phyloP scores from a whole-genome alignment of 2,329 filamentous ascomycete species.

The Knufia petricola region DNA sequence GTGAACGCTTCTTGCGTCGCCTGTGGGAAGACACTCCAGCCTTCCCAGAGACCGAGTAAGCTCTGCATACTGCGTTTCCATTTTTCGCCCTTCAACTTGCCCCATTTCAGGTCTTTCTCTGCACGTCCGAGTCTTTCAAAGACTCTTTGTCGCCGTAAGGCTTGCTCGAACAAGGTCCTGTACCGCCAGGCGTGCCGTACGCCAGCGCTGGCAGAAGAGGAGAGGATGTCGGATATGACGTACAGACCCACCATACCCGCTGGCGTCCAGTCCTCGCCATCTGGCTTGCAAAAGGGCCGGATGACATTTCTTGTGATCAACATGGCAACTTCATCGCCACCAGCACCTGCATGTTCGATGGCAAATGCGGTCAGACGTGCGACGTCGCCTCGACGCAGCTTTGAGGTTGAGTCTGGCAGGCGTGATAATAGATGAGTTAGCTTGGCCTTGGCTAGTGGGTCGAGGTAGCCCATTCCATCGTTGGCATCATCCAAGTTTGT shows the following conservation, averaged over 20 bases:
- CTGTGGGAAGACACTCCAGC: slow-evolving; percentile 58
- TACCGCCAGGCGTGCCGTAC: slow-evolving; percentile 83
- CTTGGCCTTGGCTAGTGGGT: slow-evolving; percentile 74
- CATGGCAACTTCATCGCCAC: slow-evolving; percentile 84
- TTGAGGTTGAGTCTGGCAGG: slow-evolving; percentile 64
- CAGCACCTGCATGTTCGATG: slow-evolving; percentile 73
- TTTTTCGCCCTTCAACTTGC: slow-evolving; percentile 70
- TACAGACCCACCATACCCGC: slow-evolving; percentile 75
- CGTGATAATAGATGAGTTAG: slow-evolving; percentile 74
- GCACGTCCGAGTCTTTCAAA: slow-evolving; percentile 69
- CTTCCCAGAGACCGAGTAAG: slow-evolving; percentile 60
- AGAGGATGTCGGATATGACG: slow-evolving; percentile 68
- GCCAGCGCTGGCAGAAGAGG: slow-evolving; percentile 63
- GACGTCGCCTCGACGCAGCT: slow-evolving; percentile 73
- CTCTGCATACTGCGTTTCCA: slow-evolving; percentile 68
- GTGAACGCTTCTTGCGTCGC: slow-evolving; percentile 64
- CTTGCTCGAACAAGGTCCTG: slow-evolving; percentile 65
- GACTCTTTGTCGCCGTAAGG: slow-evolving; percentile 56
- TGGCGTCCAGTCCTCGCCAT: slow-evolving; percentile 56
- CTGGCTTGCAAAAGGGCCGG: slow-evolving; percentile 54
- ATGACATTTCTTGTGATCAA: slow-evolving; percentile 76
- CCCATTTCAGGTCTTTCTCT: slow-evolving; percentile 65
- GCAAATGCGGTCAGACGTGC: slow-evolving; percentile 80
- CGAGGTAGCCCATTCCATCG: slow-evolving; percentile 58
- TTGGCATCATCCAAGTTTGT: slow-evolving; percentile 15